Evolutionary conservation across 192 early-diverging fungal species (phyloP), one percentile per base, ranked within the genome.

Genomic region (Backusella parvicylindrica): DNA sequence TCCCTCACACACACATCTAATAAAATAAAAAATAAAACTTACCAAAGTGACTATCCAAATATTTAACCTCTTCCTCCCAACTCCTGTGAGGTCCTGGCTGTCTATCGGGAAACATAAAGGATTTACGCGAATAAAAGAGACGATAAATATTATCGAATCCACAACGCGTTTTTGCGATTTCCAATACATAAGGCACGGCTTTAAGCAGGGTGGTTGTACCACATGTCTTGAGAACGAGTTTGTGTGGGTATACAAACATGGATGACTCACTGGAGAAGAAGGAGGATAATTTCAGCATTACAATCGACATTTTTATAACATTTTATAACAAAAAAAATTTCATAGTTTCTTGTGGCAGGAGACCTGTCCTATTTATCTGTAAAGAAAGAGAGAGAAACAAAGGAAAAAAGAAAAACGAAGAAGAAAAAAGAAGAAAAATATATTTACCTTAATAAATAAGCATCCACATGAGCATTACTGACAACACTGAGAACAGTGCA

Each of bases 191-290:
- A 37, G 95, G 93, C 64, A 99, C 79, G 43, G 97, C 94, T 79
- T 93, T 87, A 75, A 99, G 82, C 21, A 97, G 81, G 8, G 95
- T 98, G 23, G 97, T 98, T 2, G 97, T 97, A 21, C 97, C 96
- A 82, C 96, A 98, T 11, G 97, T 99, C 86, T 99, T 99, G 75
- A 99, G 86, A 68, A 99, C 95, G 40, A 98, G 73, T 75, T 96
- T 94, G 88, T 98, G 93, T 12, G 92, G 90, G 79, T 96, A 97
- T 23, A 99, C 94, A 84, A 99, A 99, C 90, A 99, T 94, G 65
- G 96, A 97, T 33, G 95, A 97, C 85, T 99, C 97, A 82, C 95
- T 87, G 56, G n/a, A 65, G 21, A 64, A 23, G 53, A 28, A 60
- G 23, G 53, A 60, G 26, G 21, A 56, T 56, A 26, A 56, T 28